These are phyloP conservation scores for Conoideocrella luteorostrata DNA, from an alignment of 2,329 filamentous ascomycete genomes.

Conservation along the genomic window DNA sequence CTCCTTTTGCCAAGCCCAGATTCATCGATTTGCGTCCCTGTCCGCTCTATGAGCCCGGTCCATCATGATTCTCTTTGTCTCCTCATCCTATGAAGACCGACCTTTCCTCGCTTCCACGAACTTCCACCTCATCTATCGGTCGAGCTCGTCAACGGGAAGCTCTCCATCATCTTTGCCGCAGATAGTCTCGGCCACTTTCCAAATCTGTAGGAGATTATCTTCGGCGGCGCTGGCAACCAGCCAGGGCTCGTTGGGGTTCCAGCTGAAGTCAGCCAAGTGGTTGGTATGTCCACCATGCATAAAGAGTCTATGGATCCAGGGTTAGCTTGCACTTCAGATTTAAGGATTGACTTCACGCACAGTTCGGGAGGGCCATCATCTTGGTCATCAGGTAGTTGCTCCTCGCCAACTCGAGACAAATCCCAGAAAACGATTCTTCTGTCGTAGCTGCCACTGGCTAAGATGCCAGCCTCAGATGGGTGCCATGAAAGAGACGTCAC, in stretches of 20 bases:
- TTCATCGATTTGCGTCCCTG: background rate
- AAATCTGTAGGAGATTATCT: constrained; percentile 94
- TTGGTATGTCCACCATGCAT: constrained; percentile 99
- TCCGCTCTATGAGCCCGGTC: background rate
- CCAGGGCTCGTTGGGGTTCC: constrained; percentile 97
- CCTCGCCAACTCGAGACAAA: constrained; percentile 81
- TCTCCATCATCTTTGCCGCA: constrained; percentile 72
- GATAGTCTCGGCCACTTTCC: constrained; percentile 79
- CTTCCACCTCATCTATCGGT: constrained; percentile 44
- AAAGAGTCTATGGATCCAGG: constrained; percentile 48
- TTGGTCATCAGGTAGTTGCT: constrained; percentile 89
- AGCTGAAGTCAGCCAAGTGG: constrained; percentile 92
- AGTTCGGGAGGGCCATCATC: constrained; percentile 94
- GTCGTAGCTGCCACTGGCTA: constrained; percentile 90
- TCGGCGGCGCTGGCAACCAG: constrained; percentile 92
- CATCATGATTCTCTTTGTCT: constrained; percentile 6
- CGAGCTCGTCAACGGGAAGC: constrained; percentile 70
- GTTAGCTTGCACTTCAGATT: background rate
- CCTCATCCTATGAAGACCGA: constrained; percentile 25
- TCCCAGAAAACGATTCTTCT: constrained; percentile 96
- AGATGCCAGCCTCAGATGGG: constrained; percentile 78
- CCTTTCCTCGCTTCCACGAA: constrained; percentile 20
- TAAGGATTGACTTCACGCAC: constrained; percentile 42
- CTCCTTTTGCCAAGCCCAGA: background rate
- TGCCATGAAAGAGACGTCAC: constrained; percentile 95